Evolutionary conservation across 139 green algal genomes (phyloP).

Genomic region (Protoeuglena noctilucae): DNA sequence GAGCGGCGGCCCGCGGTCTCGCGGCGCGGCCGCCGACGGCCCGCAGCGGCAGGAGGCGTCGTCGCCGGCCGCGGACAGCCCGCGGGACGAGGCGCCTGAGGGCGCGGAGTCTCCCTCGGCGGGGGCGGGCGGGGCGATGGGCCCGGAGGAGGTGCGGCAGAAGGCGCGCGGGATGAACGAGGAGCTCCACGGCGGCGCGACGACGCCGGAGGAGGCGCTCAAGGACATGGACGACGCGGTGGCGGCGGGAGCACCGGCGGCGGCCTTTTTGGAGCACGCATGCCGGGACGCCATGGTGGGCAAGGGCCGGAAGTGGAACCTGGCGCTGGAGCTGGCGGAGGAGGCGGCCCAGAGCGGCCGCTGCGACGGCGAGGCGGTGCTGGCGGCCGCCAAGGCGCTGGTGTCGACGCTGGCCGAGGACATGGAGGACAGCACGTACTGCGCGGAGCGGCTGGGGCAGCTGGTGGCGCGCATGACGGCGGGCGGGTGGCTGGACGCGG

Average conservation of each 20-base stretch:
- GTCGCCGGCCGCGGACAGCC: neutral
- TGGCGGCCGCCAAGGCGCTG: slow-evolving; percentile 9
- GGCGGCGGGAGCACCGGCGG: neutral
- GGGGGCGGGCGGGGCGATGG: neutral
- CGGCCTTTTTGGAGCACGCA: neutral
- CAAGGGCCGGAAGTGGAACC: neutral
- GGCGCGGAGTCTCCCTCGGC: neutral
- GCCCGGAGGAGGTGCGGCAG: neutral
- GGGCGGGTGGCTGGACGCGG: neutral
- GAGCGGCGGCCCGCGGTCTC: neutral
- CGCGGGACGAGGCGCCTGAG: neutral
- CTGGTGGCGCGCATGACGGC: neutral
- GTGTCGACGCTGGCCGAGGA: slow-evolving; percentile 14
- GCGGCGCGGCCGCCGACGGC: neutral
- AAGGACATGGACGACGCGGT: slow-evolving; percentile 9
- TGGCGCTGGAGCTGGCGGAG: slow-evolving; percentile 1
- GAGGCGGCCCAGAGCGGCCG: slow-evolving; percentile 13
- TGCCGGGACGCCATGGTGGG: neutral
- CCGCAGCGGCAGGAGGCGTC: slow-evolving; percentile 1
- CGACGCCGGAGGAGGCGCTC: slow-evolving; percentile 8
- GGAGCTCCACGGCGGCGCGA: slow-evolving; percentile 10
- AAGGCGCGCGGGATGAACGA: slow-evolving; percentile 13
- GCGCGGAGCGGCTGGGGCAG: neutral
- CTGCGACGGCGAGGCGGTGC: slow-evolving; percentile 13
- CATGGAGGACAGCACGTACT: slow-evolving; percentile 1